Base-by-base conservation (phyloP, 139 green algal genomes). In the Eudorina sp. region DNA sequence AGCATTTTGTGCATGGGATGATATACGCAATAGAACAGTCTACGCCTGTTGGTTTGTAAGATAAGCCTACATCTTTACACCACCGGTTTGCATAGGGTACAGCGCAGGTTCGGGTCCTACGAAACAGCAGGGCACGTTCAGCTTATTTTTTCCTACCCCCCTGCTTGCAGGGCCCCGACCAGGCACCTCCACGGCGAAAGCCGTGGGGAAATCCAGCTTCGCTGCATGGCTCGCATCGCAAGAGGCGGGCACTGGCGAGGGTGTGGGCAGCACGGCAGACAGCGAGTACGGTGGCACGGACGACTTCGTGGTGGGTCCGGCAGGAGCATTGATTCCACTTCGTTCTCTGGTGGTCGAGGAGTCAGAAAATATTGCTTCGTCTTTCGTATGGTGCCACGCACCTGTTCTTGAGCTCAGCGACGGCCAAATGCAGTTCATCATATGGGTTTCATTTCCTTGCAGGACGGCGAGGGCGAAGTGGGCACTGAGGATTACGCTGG, bases 211-310 rank as follows among this genome's bases (percentile, higher is more conserved):
- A 34, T 58, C 45, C 46, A 80, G 66, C 66, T 88, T 88, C 34
- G 82, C 82, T 0, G 45, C 66, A 29, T 88, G 82, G 82, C 48
- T 88, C 31, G 82, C 82, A 3, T 79, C 82, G n/a, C 80, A 86
- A 48, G 80, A 86, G 62, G 80, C 53, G 27, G 62, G 80, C 38
- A 34, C 51, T 25, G 53, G 53, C 53, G 78, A 74, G 55, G 78
- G 78, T 41, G 55, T 43, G 36, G 25, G 19, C 27, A 53, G 55
- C 16, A 29, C 31, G 23, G 55, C 78, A 40, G 55, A 53, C 7
- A 86, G 80, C 80, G 80, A 86, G 41, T 86, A 77, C 29, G 80
- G 80, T 29, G 80, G 80, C 19, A 64, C 62, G 18, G 80, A 86
- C 62, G 80, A 86, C 58, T 86, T 86, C 62, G 80, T 51, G 60